phyloP scores from a whole-genome alignment of 2,329 filamentous ascomycete genomes.

The Aspergillus ibericus region DNA sequence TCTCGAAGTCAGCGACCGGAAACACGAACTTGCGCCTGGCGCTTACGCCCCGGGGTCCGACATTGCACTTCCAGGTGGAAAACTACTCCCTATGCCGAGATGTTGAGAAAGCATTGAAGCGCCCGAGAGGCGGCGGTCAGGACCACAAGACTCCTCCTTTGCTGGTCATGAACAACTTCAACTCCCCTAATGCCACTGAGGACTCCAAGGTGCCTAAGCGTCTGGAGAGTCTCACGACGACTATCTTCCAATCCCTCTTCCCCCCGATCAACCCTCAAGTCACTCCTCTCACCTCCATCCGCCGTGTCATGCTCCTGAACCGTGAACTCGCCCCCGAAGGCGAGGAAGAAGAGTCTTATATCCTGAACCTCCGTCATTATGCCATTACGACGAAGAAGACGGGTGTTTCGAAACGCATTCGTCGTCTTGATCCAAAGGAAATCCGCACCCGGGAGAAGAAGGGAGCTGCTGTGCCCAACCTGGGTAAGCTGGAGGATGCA shows the following conservation, averaged over 20 bases:
- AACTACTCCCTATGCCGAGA: slow-evolving; percentile 94
- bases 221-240: slow-evolving; percentile 87
- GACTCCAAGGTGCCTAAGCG: slow-evolving; percentile 80
- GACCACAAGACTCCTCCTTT: slow-evolving; percentile 83
- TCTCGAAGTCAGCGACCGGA: slow-evolving; percentile 83
- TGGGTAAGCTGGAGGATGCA: slow-evolving; percentile 88
- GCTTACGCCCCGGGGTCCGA: slow-evolving; percentile 85
- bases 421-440: slow-evolving; percentile 81
- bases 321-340: slow-evolving; percentile 58
- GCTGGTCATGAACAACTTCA: slow-evolving; percentile 98
- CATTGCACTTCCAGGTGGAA: slow-evolving; percentile 89
- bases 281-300: slow-evolving; percentile 88
- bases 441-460: slow-evolving; percentile 69
- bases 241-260: slow-evolving; percentile 93
- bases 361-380: slow-evolving; percentile 88
- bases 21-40: slow-evolving; percentile 91
- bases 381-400: slow-evolving; percentile 88
- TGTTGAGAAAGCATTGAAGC: slow-evolving; percentile 77
- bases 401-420: slow-evolving; percentile 79
- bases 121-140: slow-evolving; percentile 77
- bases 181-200: slow-evolving; percentile 57
- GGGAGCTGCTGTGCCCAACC: slow-evolving; percentile 72
- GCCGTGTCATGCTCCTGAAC: slow-evolving; percentile 85
- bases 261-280: slow-evolving; percentile 91
- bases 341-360: slow-evolving; percentile 66